Percentiles rank a stretch among this genome's conserved stretches.
These are phyloP conservation scores for Binderoboletus segoi DNA, from an alignment of 1,284 basidiomycete species.

Conservation along the genomic window DNA sequence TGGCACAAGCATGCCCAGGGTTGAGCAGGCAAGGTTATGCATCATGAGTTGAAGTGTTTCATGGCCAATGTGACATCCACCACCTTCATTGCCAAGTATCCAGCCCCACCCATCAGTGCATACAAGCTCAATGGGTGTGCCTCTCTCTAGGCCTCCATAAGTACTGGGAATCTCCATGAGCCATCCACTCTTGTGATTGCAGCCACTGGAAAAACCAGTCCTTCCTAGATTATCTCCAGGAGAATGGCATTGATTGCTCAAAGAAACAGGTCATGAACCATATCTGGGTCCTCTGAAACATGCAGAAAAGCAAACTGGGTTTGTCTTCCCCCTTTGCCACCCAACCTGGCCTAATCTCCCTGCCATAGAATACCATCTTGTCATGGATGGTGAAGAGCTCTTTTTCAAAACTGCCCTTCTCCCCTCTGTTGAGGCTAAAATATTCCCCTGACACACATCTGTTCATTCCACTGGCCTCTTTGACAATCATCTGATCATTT, in stretches of 20 bases:
- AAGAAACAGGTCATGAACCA: constrained; percentile 86
- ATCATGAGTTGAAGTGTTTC: constrained; percentile 71
- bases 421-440: constrained; percentile 51
- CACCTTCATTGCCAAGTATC: constrained; percentile 81
- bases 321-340: constrained; percentile 20
- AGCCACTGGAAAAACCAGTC: constrained; percentile 81
- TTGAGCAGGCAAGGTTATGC: constrained; percentile 55
- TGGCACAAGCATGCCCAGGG: constrained; percentile 43
- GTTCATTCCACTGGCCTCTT: constrained; percentile 37
- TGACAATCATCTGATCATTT: constrained; percentile 39
- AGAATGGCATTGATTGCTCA: constrained; percentile 63
- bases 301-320: constrained; percentile 84
- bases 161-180: constrained; percentile 79
- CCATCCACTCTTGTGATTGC: constrained; percentile 73
- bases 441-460: constrained; percentile 41
- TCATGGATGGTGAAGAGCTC: constrained; percentile 74
- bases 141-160: constrained; percentile 60
- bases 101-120: constrained; percentile 81
- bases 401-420: constrained; percentile 53
- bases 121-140: constrained; percentile 64
- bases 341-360: constrained; percentile 25
- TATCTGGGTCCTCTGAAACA: constrained; percentile 79
- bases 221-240: constrained; percentile 74
- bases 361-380: constrained; percentile 58
- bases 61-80: constrained; percentile 74